phyloP scores from a whole-genome alignment of 129 eudicot species.

The Smallanthus sonchifolius region DNA sequence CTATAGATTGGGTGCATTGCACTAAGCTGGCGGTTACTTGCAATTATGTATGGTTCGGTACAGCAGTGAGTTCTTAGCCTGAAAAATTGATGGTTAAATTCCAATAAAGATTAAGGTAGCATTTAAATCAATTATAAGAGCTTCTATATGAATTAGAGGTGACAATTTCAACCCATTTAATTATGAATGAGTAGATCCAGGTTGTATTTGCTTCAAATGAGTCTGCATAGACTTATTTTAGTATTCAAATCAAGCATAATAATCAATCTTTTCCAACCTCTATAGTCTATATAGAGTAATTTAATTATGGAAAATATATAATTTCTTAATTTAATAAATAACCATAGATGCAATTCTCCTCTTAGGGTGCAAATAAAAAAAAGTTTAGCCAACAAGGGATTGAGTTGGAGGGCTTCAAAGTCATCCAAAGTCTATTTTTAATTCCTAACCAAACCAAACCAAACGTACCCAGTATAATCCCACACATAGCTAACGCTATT shows the following conservation, averaged over 20 bases:
- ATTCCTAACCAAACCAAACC: no score
- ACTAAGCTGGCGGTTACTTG: slow-evolving; percentile 63
- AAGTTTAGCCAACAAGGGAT: neutral
- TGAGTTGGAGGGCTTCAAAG: neutral
- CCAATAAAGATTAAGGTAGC: neutral
- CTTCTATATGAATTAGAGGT: neutral
- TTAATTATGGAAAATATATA: neutral
- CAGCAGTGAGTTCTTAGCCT: slow-evolving; percentile 77
- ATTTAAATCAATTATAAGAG: neutral
- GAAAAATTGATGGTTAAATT: neutral
- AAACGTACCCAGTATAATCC: no score
- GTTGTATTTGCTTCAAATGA: no score
- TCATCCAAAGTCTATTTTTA: neutral
- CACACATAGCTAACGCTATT: no score
- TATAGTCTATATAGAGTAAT: neutral
- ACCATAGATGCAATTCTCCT: neutral
- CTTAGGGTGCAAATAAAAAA: neutral
- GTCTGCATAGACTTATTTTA: no score
- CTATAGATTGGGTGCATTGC: slow-evolving; percentile 68
- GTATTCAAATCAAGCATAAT: neutral
- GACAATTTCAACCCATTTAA: neutral
- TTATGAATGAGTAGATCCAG: no score
- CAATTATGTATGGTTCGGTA: slow-evolving; percentile 80
- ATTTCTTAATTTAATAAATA: no score
- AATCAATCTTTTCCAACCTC: neutral